Percentiles rank a stretch among this genome's conserved stretches.
phyloP scores from a whole-genome alignment of 164 flowering plant genomes.

The Platanus orientalis region DNA sequence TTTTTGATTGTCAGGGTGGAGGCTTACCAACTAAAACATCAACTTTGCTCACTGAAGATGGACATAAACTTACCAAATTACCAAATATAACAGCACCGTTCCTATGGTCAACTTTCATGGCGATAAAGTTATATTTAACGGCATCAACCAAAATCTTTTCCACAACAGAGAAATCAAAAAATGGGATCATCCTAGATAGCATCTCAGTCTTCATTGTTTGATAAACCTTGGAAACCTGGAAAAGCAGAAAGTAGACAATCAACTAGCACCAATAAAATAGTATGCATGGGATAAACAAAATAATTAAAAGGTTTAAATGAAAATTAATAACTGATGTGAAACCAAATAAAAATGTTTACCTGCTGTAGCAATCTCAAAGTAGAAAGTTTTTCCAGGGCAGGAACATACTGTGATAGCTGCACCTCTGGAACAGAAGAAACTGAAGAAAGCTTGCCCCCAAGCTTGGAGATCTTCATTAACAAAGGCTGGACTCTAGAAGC shows the following conservation, averaged over 20 bases:
- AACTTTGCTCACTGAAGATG: background rate
- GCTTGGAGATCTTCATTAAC: slow-evolving; percentile 61
- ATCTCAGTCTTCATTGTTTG: slow-evolving; percentile 74
- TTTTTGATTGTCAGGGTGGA: too few relatives aligned
- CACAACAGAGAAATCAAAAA: too few relatives aligned
- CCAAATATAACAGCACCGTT: slow-evolving; percentile 65
- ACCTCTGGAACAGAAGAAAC: slow-evolving; percentile 89
- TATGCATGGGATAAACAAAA: too few relatives aligned
- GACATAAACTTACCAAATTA: slow-evolving; percentile 43
- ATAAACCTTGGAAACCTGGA: too few relatives aligned
- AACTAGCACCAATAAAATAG: background rate
- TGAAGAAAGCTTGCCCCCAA: slow-evolving; percentile 79
- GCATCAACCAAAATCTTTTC: slow-evolving; percentile 91
- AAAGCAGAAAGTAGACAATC: background rate
- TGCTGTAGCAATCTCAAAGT: slow-evolving; percentile 84
- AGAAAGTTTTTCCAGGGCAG: slow-evolving; percentile 75
- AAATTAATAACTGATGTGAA: background rate
- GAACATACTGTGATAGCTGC: slow-evolving; percentile 73
- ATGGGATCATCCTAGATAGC: slow-evolving; percentile 62
- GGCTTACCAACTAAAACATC: background rate
- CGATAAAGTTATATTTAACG: too few relatives aligned
- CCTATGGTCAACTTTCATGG: too few relatives aligned
- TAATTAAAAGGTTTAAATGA: too few relatives aligned
- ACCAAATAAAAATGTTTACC: slow-evolving; percentile 34
- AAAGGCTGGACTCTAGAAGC: slow-evolving; percentile 67